A percentile compares a stretch with the other conserved stretches of the same genome.
phyloP scores from a whole-genome alignment of 768 basidiomycete genomes.

The Pisolithus microcarpus region DNA sequence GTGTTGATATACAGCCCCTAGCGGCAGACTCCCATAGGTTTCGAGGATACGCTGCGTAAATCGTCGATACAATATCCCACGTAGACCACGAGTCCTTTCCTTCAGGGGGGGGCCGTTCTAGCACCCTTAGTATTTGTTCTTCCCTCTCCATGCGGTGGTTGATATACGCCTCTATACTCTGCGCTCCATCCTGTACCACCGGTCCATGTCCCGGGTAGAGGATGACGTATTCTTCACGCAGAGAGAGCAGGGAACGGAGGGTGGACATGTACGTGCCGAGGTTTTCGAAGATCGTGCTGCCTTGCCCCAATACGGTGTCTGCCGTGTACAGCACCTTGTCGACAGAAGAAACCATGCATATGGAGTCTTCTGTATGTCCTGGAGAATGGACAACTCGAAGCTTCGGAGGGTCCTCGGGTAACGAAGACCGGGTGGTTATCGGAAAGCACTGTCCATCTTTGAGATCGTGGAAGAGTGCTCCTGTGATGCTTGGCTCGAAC shows the following conservation, averaged over 20 bases:
- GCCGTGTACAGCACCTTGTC: conserved; percentile 82
- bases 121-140: conserved; percentile 56
- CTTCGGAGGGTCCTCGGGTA: conserved; percentile 2
- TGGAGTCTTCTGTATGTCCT: conserved; percentile 85
- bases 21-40: conserved; percentile 68
- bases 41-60: conserved; percentile 71
- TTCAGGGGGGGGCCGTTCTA: conserved; percentile 32
- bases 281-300: conserved; percentile 85
- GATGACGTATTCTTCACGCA: conserved; percentile 35
- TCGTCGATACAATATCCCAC: conserved; percentile 52
- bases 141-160: conserved; percentile 78
- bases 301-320: conserved; percentile 86
- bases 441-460: conserved; percentile 46
- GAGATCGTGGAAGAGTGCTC: conserved; percentile 50
- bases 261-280: conserved; percentile 62
- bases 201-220: conserved; percentile 93
- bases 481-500: conserved; percentile 39
- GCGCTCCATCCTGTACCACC: conserved; percentile 55
- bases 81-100: conserved; percentile 42
- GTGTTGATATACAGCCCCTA: conserved; percentile 61
- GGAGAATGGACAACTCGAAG: conserved; percentile 78
- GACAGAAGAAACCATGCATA: conserved; percentile 61
- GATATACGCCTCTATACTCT: conserved; percentile 65
- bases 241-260: conserved; percentile 48
- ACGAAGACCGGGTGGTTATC: conserved; percentile 15